Evolutionary conservation across 1,284 basidiomycete genomes (phyloP).

Genomic region (Xerocomus amazonicus): DNA sequence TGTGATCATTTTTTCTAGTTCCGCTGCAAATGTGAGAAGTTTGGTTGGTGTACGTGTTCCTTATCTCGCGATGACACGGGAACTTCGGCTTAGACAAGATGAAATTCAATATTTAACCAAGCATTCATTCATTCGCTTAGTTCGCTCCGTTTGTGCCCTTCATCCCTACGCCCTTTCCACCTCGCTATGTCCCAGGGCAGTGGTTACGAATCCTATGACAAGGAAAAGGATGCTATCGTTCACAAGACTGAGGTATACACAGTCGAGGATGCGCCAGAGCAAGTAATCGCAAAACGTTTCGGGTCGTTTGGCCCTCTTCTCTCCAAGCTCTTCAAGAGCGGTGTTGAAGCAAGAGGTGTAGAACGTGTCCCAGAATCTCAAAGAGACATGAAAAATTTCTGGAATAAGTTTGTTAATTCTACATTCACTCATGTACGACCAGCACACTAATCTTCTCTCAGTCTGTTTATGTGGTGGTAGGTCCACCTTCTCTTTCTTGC

Average conservation of each 20-base stretch:
- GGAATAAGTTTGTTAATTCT: conserved; percentile 43
- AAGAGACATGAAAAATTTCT: conserved; percentile 43
- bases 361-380: conserved; percentile 50
- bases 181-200: neutral
- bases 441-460: conserved; percentile 11
- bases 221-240: neutral
- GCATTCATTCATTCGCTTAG: no score
- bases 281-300: conserved; percentile 31
- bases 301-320: conserved; percentile 37
- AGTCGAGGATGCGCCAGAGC: neutral
- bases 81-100: no score
- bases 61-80: no score
- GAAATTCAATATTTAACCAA: no score
- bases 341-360: conserved; percentile 50
- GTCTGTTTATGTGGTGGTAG: conserved; percentile 50
- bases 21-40: no score
- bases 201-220: neutral
- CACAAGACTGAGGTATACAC: neutral
- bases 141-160: no score
- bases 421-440: neutral
- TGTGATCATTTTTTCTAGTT: no score
- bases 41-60: no score
- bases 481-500: conserved; percentile 5
- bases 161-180: no score
- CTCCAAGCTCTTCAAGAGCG: conserved; percentile 39